phyloP scores from a whole-genome alignment of 768 basidiomycete species.

The Suillus cothurnatus region DNA sequence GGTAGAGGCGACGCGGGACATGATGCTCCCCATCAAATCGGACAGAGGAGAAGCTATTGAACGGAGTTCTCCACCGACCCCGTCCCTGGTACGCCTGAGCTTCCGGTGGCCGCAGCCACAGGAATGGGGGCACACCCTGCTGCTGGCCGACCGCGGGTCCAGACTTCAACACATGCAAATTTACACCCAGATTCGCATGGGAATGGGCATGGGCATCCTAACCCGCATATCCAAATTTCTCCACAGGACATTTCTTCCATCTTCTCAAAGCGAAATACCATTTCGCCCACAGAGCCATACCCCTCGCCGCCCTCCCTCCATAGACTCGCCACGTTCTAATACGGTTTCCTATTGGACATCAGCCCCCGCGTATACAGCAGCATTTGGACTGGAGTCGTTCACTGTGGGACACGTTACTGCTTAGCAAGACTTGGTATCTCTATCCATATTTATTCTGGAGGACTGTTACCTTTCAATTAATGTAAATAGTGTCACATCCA shows the following conservation, averaged over 20 bases:
- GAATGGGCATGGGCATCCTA: constrained; percentile 8
- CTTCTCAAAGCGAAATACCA: constrained; percentile 26
- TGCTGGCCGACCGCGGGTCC: constrained; percentile 9
- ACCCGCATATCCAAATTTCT: constrained; percentile 16
- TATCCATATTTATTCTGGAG: constrained; percentile 26
- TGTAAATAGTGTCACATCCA: background rate
- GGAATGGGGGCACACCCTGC: constrained; percentile 26
- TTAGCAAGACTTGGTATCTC: constrained; percentile 16
- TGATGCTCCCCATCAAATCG: constrained; percentile 72
- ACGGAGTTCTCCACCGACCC: constrained; percentile 38
- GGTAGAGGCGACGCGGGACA: constrained; percentile 69
- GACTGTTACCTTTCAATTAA: background rate
- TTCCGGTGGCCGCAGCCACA: constrained; percentile 21
- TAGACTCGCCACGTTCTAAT: constrained; percentile 26
- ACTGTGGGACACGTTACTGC: constrained; percentile 19
- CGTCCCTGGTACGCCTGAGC: background rate
- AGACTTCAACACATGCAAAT: background rate
- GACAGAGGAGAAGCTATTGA: constrained; percentile 55
- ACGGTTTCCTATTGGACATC: constrained; percentile 18
- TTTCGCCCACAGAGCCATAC: constrained; percentile 44
- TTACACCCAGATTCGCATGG: constrained; percentile 16
- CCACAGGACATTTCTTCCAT: constrained; percentile 22
- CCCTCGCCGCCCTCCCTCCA: constrained; percentile 49
- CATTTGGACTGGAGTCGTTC: constrained; percentile 10
- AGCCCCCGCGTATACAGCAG: constrained; percentile 6